Base-by-base conservation (phyloP, 345 rosid genomes). In the Euphorbia lathyris region DNA sequence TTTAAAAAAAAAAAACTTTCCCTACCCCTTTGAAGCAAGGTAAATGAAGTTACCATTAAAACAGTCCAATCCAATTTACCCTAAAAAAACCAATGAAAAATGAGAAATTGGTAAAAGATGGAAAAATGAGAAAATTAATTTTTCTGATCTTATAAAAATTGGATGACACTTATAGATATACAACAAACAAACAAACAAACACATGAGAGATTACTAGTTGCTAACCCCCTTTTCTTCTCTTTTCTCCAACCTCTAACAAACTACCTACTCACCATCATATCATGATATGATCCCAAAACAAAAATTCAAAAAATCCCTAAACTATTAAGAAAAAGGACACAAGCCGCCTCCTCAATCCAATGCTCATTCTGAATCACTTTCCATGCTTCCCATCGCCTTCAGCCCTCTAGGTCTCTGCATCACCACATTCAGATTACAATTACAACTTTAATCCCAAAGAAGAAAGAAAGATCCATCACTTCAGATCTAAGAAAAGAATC, bases 321-420 rank as follows among this genome's bases (percentile, higher is more conserved):
- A 20, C 58, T 52, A 34, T 5, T 16, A 36, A 70, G 52, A n/a
- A 42, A 65, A 68, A 22, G n/a, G 40, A 42, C 16, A 66, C 9
- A 65, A 45, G 73, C 78, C 47, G 76, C 75, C 30, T 58, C 56
- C 9, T 14, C 36, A 7, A 6, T 19, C 29, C 70, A 11, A 22
- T 22, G 30, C 29, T 69, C 71, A 86, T 78, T 88, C 93, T 64
- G 93, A 88, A 77, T 86, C 90, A 74, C 86, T 86, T 63, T 88
- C 90, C 83, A 88, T 67, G 63, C 86, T 83, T 34, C 93, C 93
- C 90, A 86, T 88, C 25, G 89, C 90, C 77, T 88, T 88, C 78
- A 88, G 72, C 38, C 90, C 93, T 78, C 90, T 84, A 55, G 93
- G 88, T 78, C 89, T 88, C 93, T 88, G 90, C 38, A 34, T n/a